Evolutionary conservation across 495 filamentous ascomycete species (phyloP), one percentile per base, ranked within the genome.

Genomic region (Penicillium coffeae): DNA sequence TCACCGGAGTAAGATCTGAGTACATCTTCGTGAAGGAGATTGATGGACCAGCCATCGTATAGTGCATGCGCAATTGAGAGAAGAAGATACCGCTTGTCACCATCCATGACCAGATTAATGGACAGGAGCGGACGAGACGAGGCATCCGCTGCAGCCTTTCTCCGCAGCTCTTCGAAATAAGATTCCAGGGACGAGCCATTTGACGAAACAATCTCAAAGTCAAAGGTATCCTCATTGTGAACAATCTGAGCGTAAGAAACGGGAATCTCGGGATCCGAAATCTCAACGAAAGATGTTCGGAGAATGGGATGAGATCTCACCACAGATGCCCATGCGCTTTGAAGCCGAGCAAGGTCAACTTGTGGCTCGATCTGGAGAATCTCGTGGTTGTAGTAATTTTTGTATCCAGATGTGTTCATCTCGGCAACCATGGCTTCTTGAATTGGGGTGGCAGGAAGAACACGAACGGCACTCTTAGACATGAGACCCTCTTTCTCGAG

Each of bases 341-440:
- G 74, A 8, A 93, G 70, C 20, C 56, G 72, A 3, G 57, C 37
- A 2, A 83, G 34, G 54, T 90, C 75, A 4, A 80, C 68, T 3
- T 68, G 50, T 1, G 70, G 56, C 12, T 65, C 52, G 1, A 95
- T 52, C 42, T 80, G 73, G 15, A 90, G 65, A 21, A 87, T 71
- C 50, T 92, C 87, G 48, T 90, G 85, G 50, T 88, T 91, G 71
- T 89, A 92, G 59, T 95, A 95, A 53, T 81, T 71, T 19, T 70
- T 67, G 54, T 84, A 90, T 7, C 74, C 71, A 1, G 87, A 90
- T 3, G 73, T 66, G 15, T 83, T 35, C 82, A 91, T 91, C 48
- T 89, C 85, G 0, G 80, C 80, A 25, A 92, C 72, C 82, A 95
- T 90, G n/a, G 78, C 81, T 59, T 94, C 88, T 62, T 95, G 89